Percentiles rank a stretch among this genome's conserved stretches.
These are phyloP conservation scores for Colletotrichum melonis DNA, from an alignment of 2,329 filamentous ascomycete genomes.

Conservation along the genomic window DNA sequence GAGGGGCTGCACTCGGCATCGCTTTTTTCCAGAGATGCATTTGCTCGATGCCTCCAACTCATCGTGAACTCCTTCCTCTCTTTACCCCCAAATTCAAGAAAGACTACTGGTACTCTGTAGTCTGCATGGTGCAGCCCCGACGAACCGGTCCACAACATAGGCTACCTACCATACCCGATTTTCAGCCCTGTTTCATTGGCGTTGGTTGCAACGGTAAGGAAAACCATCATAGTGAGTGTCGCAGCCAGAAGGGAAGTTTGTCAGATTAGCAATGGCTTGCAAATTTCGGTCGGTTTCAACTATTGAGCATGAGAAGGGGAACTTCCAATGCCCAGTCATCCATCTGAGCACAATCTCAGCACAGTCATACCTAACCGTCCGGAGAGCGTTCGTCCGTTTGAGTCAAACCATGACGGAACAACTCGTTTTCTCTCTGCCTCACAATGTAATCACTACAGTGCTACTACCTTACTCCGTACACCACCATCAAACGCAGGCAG, in stretches of 20 bases:
- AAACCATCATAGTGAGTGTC: not conserved
- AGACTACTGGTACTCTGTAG: not conserved
- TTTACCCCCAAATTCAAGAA: not conserved
- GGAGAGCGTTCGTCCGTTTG: not conserved
- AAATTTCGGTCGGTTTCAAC: not conserved
- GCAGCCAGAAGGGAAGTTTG: not conserved
- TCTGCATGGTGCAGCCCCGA: not conserved
- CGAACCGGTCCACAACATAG: not conserved
- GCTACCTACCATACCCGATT: not conserved
- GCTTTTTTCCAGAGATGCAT: not conserved
- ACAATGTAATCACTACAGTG: not conserved
- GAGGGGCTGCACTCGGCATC: no score
- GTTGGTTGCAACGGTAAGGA: not conserved
- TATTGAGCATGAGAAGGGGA: not conserved
- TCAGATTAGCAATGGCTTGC: not conserved
- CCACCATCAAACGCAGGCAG: not conserved
- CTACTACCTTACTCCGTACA: not conserved
- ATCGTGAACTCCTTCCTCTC: not conserved
- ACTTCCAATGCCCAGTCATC: not conserved
- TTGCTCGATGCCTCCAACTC: not conserved
- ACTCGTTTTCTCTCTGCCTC: not conserved
- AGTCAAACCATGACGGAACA: not conserved
- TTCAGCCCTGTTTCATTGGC: not conserved
- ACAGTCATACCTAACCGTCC: not conserved
- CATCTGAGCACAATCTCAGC: not conserved